Conservation (phyloP, 2,329 filamentous ascomycete species). For the Hypomyces rosellus region DNA sequence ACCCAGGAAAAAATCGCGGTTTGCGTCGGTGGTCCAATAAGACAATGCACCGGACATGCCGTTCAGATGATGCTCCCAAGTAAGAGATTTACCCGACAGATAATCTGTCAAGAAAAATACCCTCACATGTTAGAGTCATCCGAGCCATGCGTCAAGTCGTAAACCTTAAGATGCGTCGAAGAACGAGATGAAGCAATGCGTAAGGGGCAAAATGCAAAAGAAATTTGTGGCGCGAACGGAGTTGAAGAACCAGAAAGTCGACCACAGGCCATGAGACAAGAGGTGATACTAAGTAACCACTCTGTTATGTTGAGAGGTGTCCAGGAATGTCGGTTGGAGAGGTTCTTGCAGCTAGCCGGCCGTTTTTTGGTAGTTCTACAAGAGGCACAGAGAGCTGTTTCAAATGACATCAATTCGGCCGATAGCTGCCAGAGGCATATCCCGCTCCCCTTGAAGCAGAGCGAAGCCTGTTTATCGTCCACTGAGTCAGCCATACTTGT, state of each 20-base stretch:
- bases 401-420: slow-evolving; percentile 26
- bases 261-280: background rate
- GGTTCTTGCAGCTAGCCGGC: slow-evolving; percentile 14
- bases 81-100: slow-evolving; percentile 11
- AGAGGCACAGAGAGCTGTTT: slow-evolving; percentile 14
- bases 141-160: slow-evolving; percentile 35
- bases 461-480: slow-evolving; percentile 78
- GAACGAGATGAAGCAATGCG: slow-evolving; percentile 37
- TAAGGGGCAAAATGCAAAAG: slow-evolving; percentile 22
- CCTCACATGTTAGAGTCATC: slow-evolving; percentile 22
- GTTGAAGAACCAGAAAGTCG: slow-evolving; percentile 15
- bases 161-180: slow-evolving; percentile 32
- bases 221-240: slow-evolving; percentile 19
- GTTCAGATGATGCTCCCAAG: slow-evolving; percentile 27
- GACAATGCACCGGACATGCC: slow-evolving; percentile 33
- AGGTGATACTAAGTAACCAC: background rate
- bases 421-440: slow-evolving; percentile 35
- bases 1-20: slow-evolving; percentile 11
- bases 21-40: slow-evolving; percentile 14
- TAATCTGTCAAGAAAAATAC: slow-evolving; percentile 2
- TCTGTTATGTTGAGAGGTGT: slow-evolving; percentile 10
- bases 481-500: slow-evolving; percentile 76
- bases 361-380: slow-evolving; percentile 10
- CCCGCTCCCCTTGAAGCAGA: slow-evolving; percentile 68
- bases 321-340: slow-evolving; percentile 20